Percentiles rank a stretch among this genome's conserved stretches.
These are phyloP conservation scores for Rhipidocladum racemiflorum DNA, from an alignment of 176 grass and related monocot genomes.

Conservation along the genomic window DNA sequence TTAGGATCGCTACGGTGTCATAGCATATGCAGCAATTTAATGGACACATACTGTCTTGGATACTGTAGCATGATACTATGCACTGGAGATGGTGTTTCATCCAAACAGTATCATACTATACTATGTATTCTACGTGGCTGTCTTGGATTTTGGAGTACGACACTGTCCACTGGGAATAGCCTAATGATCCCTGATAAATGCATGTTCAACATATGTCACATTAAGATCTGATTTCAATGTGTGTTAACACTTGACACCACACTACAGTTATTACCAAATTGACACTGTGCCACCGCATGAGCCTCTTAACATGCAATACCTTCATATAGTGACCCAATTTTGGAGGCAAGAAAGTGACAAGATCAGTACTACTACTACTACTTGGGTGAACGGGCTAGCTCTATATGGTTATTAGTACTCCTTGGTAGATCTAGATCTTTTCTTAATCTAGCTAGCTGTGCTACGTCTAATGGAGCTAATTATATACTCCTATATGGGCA, in stretches of 20 bases:
- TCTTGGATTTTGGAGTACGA: too few relatives aligned
- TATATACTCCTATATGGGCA: neutral
- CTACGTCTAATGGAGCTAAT: neutral
- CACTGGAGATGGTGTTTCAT: too few relatives aligned
- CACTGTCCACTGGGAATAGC: too few relatives aligned
- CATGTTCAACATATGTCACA: neutral
- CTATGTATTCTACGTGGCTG: too few relatives aligned
- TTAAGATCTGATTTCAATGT: neutral
- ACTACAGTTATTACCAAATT: conserved; percentile 29
- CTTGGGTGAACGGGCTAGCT: neutral
- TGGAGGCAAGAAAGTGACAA: conserved; percentile 34
- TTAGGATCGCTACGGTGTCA: too few relatives aligned
- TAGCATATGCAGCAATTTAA: too few relatives aligned
- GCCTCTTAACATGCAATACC: neutral
- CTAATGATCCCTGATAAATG: too few relatives aligned
- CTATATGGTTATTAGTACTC: neutral
- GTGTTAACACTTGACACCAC: neutral
- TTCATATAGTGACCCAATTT: neutral
- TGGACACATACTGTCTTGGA: too few relatives aligned
- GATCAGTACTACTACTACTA: neutral
- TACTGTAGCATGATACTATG: too few relatives aligned
- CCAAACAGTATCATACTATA: too few relatives aligned
- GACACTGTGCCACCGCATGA: conserved; percentile 13
- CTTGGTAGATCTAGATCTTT: neutral
- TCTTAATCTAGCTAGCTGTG: neutral